Percentiles rank a stretch among this genome's conserved stretches.
Conservation (phyloP, 2,329 filamentous ascomycete species). For the Aspergillus candidus region DNA sequence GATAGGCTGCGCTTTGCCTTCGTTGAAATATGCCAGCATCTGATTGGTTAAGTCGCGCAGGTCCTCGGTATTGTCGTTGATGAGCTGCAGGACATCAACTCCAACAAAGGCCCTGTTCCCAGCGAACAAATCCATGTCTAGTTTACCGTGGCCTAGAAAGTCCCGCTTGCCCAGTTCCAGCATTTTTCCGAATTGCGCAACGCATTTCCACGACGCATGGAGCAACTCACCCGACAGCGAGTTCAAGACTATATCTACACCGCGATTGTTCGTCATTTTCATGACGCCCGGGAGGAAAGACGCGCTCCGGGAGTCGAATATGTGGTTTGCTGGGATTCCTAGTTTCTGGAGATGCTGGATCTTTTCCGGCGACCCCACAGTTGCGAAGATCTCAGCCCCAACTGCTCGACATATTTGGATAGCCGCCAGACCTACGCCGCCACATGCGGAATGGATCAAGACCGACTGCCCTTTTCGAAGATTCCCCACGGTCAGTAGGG, state of each 20-base stretch:
- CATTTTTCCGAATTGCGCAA: constrained; percentile 25
- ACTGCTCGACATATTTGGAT: constrained; percentile 20
- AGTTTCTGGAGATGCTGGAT: constrained; percentile 17
- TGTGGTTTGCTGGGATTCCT: constrained; percentile 14
- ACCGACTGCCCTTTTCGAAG: constrained; percentile 21
- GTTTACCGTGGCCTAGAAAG: constrained; percentile 14
- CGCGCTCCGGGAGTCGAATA: constrained; percentile 19
- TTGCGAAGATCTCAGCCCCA: constrained; percentile 22
- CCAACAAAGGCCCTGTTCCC: constrained; percentile 19
- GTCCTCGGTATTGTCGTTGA: constrained; percentile 4
- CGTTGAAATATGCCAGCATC: neutral
- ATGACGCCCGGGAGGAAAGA: constrained; percentile 15
- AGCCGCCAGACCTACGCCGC: constrained; percentile 21
- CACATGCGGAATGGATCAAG: constrained; percentile 24
- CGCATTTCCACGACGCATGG: constrained; percentile 26
- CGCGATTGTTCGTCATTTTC: constrained; percentile 12
- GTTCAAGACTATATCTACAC: constrained; percentile 25
- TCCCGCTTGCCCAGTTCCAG: constrained; percentile 26
- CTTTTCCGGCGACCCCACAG: constrained; percentile 19
- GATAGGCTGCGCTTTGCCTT: constrained; percentile 13
- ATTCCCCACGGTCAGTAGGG: constrained; percentile 18
- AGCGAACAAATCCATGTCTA: constrained; percentile 20
- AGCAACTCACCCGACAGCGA: constrained; percentile 23
- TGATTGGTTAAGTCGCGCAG: constrained; percentile 7
- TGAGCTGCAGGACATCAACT: constrained; percentile 18